A percentile compares a stretch with the other conserved stretches of the same genome.
phyloP scores from a whole-genome alignment of 441 rosid genomes.

The Melastoma candidum region DNA sequence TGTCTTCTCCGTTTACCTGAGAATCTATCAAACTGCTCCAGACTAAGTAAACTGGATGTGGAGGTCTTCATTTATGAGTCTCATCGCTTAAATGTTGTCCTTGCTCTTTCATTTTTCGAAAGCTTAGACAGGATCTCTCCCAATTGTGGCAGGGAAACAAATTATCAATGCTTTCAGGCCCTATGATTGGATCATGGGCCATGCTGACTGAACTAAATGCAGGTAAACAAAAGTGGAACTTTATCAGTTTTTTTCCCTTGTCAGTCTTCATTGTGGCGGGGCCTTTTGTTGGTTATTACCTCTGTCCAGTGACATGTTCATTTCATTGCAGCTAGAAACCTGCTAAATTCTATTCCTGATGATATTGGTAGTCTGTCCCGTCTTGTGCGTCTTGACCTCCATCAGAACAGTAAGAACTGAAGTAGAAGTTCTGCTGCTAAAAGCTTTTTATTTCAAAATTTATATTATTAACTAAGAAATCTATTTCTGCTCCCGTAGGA shows the following conservation, averaged over 20 bases:
- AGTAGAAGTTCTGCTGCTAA: slow-evolving; percentile 8
- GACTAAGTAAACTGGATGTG: slow-evolving; percentile 64
- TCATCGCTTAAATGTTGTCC: slow-evolving; percentile 1
- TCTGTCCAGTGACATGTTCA: slow-evolving; percentile 5
- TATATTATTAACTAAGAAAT: slow-evolving; percentile 12
- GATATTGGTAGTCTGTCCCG: slow-evolving; percentile 63
- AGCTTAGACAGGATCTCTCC: slow-evolving; percentile 10
- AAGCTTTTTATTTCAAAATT: background rate
- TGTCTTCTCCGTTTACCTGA: slow-evolving; percentile 53
- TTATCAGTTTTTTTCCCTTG: background rate
- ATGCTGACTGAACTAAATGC: slow-evolving; percentile 75
- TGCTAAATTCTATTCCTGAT: slow-evolving; percentile 60
- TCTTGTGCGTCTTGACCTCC: slow-evolving; percentile 88
- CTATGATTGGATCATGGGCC: slow-evolving; percentile 61
- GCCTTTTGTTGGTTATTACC: slow-evolving; percentile 4
- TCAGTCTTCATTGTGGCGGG: slow-evolving; percentile 7
- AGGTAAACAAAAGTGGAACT: slow-evolving; percentile 32
- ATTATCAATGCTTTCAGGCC: slow-evolving; percentile 43
- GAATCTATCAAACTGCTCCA: slow-evolving; percentile 58
- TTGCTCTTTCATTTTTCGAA: slow-evolving; percentile 9
- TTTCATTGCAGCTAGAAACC: slow-evolving; percentile 68
- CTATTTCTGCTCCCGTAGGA: slow-evolving; percentile 31
- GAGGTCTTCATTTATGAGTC: slow-evolving; percentile 42
- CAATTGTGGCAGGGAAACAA: slow-evolving; percentile 66
- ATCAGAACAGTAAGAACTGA: slow-evolving; percentile 69